Evolutionary conservation across 2,329 filamentous ascomycete species (phyloP), one percentile per base, ranked within the genome.

Genomic region (Aspergillus calidoustus): DNA sequence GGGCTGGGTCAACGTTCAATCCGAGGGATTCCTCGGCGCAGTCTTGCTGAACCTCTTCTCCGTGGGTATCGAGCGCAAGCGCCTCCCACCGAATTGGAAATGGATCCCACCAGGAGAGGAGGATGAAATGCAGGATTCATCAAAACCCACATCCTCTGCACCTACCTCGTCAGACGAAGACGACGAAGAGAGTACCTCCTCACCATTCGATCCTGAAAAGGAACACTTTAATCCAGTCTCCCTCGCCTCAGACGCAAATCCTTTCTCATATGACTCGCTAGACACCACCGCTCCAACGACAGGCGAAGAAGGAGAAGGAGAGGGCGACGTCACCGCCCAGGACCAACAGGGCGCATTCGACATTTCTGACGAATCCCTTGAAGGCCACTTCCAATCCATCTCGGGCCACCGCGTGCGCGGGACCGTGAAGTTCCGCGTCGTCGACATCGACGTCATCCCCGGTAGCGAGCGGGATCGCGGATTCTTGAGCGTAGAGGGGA

Each of bases 31-130:
- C 72, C 84, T 99, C 7, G 93, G 94, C 22, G 86, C 97, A 3
- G 87, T 96, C 11, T 95, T 92, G 75, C 93, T 92, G 79, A 94
- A 94, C 76, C 87, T 92, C 67, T 98, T 98, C 83, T 96, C 95
- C 68, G 91, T 94, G 1, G 92, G 90, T 48, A 91, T 99, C 62
- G 90, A 94, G 70, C 84, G 89, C 23, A 86, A 86, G 63, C 84
- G 91, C 41, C 81, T 99, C 17, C 95, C 95, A 0, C 77, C 80
- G 15, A 84, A 86, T 25, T 99, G 94, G 95, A 87, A 82, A 64
- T 98, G 92, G 90, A 83, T 92, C 17, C 86, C 88, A 11, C 83
- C 87, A 8, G 79, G 77, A n/a, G 73, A 79, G 56, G 72, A 77
- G 51, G 68, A 61, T 1, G 68, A 71, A 48, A 41, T 15, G 61